phyloP scores from a whole-genome alignment of 75 land plant species.

The Pinus taeda region DNA sequence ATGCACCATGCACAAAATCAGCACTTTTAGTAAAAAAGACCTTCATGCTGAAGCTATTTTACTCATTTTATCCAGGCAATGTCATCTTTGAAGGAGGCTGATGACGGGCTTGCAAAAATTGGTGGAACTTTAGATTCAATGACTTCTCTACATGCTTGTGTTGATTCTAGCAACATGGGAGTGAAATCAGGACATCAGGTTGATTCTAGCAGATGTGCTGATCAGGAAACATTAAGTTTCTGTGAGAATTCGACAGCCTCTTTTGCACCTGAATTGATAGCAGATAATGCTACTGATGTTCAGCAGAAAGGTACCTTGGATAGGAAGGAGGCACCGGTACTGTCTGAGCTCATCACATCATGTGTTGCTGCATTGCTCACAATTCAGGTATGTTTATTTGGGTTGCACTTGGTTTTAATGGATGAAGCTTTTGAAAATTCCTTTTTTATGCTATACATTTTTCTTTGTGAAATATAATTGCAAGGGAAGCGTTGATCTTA shows the following conservation, averaged over 20 bases:
- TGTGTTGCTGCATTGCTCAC: slow-evolving; percentile 86
- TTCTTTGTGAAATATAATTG: neutral
- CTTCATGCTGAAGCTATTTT: neutral
- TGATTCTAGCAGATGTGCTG: slow-evolving; percentile 11
- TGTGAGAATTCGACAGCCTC: slow-evolving; percentile 1
- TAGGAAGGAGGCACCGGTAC: slow-evolving; percentile 33
- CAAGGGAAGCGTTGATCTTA: neutral
- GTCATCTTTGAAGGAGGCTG: slow-evolving; percentile 47
- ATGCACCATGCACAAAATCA: neutral
- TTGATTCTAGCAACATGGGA: slow-evolving; percentile 24
- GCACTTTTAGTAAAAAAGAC: neutral
- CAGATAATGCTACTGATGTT: slow-evolving; percentile 19
- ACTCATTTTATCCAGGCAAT: slow-evolving; percentile 38
- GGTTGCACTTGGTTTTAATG: neutral
- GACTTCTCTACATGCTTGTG: slow-evolving; percentile 23
- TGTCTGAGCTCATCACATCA: slow-evolving; percentile 72
- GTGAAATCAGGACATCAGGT: slow-evolving; percentile 14
- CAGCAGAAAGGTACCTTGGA: slow-evolving; percentile 8
- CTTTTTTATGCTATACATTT: neutral
- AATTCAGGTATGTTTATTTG: slow-evolving; percentile 69
- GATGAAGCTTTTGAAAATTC: neutral
- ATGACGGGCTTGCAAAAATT: slow-evolving; percentile 33
- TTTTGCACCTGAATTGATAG: slow-evolving; percentile 14
- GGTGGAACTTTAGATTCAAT: slow-evolving; percentile 57
- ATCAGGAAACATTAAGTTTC: slow-evolving; percentile 10